Conservation (phyloP, 2,329 filamentous ascomycete genomes). For the Colletotrichum sp. region DNA sequence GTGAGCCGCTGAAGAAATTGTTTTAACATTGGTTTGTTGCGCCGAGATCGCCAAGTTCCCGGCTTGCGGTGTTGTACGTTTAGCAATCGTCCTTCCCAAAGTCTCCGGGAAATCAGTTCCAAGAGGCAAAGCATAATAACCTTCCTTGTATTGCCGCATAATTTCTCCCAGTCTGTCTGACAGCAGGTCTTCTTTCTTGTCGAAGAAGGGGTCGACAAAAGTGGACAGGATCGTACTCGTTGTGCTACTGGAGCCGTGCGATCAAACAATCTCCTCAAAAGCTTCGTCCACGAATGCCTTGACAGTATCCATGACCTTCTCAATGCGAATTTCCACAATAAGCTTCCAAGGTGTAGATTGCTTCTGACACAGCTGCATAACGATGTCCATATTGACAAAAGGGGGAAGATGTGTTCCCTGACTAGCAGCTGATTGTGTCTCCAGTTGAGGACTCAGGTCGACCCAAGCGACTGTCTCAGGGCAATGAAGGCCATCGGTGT, state of each 20-base stretch:
- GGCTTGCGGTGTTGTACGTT: not conserved
- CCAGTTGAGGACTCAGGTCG: not conserved
- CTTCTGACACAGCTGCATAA: not conserved
- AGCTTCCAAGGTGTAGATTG: no score
- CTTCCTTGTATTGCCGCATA: not conserved
- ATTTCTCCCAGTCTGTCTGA: rapidly evolving
- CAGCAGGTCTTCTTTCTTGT: not conserved
- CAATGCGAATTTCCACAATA: no score
- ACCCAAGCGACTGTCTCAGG: not conserved
- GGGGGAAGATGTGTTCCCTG: not conserved
- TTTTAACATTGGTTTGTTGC: not conserved
- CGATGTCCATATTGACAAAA: not conserved
- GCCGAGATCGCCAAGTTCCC: not conserved
- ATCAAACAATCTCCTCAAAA: not conserved
- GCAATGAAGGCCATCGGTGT: not conserved
- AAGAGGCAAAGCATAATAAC: not conserved
- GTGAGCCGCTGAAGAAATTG: not conserved
- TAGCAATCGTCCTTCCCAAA: not conserved
- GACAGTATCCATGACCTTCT: no score
- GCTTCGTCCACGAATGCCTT: no score
- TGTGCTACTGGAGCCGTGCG: not conserved
- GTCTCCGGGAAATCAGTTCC: not conserved
- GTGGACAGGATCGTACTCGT: not conserved
- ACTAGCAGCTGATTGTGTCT: not conserved
- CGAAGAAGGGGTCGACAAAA: not conserved